These are phyloP conservation scores for Quercus aquifolioides DNA, from an alignment of 306 rosid genomes.

Conservation along the genomic window DNA sequence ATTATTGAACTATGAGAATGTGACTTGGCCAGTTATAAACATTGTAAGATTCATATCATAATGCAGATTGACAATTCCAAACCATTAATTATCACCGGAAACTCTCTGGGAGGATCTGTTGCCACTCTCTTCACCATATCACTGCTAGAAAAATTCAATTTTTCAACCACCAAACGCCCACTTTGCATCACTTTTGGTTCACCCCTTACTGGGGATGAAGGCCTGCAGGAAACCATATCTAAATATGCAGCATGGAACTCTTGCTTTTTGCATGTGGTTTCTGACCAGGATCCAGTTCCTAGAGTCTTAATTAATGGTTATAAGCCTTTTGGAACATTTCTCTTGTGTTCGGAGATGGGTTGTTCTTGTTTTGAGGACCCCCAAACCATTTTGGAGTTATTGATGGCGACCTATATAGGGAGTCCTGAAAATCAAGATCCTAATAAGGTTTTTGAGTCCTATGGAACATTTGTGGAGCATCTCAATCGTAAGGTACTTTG, in stretches of 20 bases:
- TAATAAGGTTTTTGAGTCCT: constrained; percentile 12
- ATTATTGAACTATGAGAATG: background rate
- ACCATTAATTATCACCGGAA: constrained; percentile 56
- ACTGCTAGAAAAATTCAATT: constrained; percentile 33
- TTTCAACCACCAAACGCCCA: constrained; percentile 38
- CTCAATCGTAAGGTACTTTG: constrained; percentile 21
- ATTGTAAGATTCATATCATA: background rate
- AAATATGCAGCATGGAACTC: constrained; percentile 51
- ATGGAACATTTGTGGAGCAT: constrained; percentile 30
- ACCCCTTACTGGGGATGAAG: constrained; percentile 49
- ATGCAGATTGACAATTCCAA: constrained; percentile 22
- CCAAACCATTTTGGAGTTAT: constrained; percentile 24
- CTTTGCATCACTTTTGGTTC: constrained; percentile 78
- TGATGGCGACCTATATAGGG: constrained; percentile 7
- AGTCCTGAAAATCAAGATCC: background rate
- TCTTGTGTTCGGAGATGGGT: constrained; percentile 40
- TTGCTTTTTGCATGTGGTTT: constrained; percentile 62
- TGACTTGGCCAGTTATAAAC: background rate
- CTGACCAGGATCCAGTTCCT: constrained; percentile 44
- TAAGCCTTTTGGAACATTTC: constrained; percentile 66
- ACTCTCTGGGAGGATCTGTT: constrained; percentile 56
- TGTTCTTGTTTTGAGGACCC: constrained; percentile 52
- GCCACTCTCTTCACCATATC: constrained; percentile 70
- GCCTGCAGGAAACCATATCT: constrained; percentile 35
- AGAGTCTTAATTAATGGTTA: constrained; percentile 15